Conservation (phyloP, 331 rosid genomes). For the Rhamnella rubrinervis region DNA sequence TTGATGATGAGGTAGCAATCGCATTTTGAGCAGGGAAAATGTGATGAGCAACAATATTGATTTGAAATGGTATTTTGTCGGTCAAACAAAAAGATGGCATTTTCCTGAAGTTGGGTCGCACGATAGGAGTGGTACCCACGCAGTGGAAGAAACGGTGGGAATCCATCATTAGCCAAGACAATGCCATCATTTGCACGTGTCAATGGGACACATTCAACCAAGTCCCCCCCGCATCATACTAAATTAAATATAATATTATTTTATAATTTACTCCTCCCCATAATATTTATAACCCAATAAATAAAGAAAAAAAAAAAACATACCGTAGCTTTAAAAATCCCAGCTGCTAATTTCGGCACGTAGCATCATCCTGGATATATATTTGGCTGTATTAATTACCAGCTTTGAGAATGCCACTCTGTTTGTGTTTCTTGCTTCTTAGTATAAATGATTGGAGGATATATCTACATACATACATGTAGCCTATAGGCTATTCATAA, state of each 20-base stretch:
- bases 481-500: too few species aligned
- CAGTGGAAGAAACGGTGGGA: slow-evolving; percentile 90
- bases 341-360: background rate
- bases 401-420: too few species aligned
- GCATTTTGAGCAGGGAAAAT: background rate
- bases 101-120: slow-evolving; percentile 45
- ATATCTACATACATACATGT: too few species aligned
- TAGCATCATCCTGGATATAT: too few species aligned
- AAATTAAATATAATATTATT: too few species aligned
- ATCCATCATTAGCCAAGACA: slow-evolving; percentile 74
- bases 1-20: too few species aligned
- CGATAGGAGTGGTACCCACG: slow-evolving; percentile 67
- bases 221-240: too few species aligned
- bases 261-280: too few species aligned
- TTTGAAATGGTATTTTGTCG: slow-evolving; percentile 37
- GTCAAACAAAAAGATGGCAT: slow-evolving; percentile 53
- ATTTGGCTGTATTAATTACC: too few species aligned
- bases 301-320: background rate
- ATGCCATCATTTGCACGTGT: slow-evolving; percentile 88
- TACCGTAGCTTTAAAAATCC: slow-evolving; percentile 14
- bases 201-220: slow-evolving; percentile 56
- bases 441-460: too few species aligned
- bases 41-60: slow-evolving; percentile 11
- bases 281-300: too few species aligned
- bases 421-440: too few species aligned